These are phyloP conservation scores for Debaryomyces psychrophilus DNA, from an alignment of 1,139 yeast species.

Conservation along the genomic window DNA sequence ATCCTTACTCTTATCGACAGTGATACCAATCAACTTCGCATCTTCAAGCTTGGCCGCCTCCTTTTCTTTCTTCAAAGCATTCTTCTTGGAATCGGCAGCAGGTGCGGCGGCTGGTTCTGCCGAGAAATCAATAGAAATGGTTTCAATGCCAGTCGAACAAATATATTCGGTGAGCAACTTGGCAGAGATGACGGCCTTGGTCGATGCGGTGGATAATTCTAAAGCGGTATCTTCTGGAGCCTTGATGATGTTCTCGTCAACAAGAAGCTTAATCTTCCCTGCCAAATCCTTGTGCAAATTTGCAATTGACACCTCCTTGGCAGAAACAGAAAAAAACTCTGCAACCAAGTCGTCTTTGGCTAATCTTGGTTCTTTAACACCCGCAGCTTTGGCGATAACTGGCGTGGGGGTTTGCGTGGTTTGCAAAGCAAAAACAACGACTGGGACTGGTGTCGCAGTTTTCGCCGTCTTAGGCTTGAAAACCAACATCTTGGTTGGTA, in stretches of 20 bases:
- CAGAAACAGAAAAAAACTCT: conserved; percentile 62
- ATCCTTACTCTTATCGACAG: conserved; percentile 88
- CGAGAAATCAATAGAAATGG: conserved; percentile 60
- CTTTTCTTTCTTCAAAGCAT: conserved; percentile 37
- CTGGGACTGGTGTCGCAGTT: conserved; percentile 78
- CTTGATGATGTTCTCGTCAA: conserved; percentile 59
- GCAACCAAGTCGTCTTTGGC: conserved; percentile 80
- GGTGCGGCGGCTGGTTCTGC: conserved; percentile 42
- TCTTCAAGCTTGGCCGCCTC: conserved; percentile 69
- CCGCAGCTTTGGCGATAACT: conserved; percentile 65
- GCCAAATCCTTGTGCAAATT: conserved; percentile 56
- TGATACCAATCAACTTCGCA: conserved; percentile 93
- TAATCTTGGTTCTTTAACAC: conserved; percentile 82
- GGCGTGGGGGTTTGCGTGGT: conserved; percentile 71
- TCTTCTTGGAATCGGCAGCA: conserved; percentile 29
- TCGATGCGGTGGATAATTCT: conserved; percentile 60
- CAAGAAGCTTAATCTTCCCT: conserved; percentile 64
- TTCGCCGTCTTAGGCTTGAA: conserved; percentile 93
- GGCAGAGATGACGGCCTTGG: conserved; percentile 60
- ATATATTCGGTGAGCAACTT: conserved; percentile 56
- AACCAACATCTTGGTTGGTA: conserved; percentile 71
- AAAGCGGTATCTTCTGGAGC: conserved; percentile 46
- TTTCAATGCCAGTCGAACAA: conserved; percentile 59
- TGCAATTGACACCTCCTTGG: conserved; percentile 71
- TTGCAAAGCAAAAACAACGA: conserved; percentile 76